Conservation (phyloP, 1,139 yeast genomes). For the Zygoascus meyerae region DNA sequence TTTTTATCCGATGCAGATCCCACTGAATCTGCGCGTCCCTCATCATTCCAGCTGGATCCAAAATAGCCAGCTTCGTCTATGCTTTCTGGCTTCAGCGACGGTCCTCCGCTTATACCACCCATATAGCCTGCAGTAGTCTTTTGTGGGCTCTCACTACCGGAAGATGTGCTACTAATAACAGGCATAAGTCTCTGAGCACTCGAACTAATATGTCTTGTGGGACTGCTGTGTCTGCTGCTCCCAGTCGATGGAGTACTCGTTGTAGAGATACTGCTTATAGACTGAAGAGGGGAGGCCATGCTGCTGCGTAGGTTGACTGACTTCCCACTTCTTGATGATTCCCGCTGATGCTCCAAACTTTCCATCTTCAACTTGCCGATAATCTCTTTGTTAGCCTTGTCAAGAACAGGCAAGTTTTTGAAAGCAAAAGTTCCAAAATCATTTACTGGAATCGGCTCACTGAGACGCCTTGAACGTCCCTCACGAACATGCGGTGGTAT, state of each 20-base stretch:
- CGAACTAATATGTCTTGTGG: slow-evolving; percentile 12
- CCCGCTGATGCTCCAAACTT: slow-evolving; percentile 46
- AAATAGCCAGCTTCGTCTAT: neutral
- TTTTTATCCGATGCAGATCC: neutral
- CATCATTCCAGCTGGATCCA: slow-evolving; percentile 2
- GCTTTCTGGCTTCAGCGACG: neutral
- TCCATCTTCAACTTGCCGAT: slow-evolving; percentile 81
- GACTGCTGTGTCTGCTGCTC: slow-evolving; percentile 12
- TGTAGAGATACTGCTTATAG: slow-evolving; percentile 1
- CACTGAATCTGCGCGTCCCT: neutral
- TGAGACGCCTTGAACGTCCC: slow-evolving; percentile 54
- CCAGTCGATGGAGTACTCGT: slow-evolving; percentile 12
- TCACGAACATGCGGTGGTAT: slow-evolving; percentile 56
- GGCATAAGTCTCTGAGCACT: slow-evolving; percentile 1
- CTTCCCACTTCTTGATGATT: slow-evolving; percentile 3
- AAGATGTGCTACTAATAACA: neutral
- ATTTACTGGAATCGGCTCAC: slow-evolving; percentile 50
- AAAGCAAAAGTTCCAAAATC: slow-evolving; percentile 95
- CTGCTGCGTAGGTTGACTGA: neutral
- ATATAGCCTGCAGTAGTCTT: neutral
- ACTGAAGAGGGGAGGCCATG: slow-evolving; percentile 3
- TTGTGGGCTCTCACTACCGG: slow-evolving; percentile 3
- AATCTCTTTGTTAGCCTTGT: slow-evolving; percentile 89
- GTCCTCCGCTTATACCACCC: neutral
- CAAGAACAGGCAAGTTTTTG: slow-evolving; percentile 82